Conservation (phyloP, 176 grass and related monocot species). For the Dendrocalamus sinicus region DNA sequence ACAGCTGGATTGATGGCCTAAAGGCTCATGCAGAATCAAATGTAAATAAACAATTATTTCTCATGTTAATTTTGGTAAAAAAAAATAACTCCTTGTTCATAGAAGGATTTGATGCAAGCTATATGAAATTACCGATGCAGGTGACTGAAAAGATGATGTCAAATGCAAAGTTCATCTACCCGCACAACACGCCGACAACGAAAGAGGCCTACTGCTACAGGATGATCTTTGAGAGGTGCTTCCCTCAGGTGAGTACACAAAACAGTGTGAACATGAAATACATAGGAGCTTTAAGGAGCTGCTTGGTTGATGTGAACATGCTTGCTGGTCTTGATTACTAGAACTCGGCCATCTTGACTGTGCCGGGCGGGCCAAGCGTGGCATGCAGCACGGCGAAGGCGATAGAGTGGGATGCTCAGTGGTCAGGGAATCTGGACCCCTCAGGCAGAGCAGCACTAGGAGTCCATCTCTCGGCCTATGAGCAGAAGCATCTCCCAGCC, state of each 20-base stretch:
- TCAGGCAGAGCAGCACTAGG: conserved; percentile 62
- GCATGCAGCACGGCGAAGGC: conserved; percentile 55
- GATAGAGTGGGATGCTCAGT: conserved; percentile 46
- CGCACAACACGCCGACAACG: conserved; percentile 64
- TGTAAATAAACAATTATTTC: conserved; percentile 32
- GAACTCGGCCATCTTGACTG: not conserved
- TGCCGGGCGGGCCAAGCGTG: not conserved
- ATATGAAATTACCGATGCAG: conserved; percentile 42
- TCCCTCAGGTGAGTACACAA: not conserved
- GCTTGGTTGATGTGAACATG: not conserved
- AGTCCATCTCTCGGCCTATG: conserved; percentile 53
- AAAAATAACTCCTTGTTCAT: not conserved
- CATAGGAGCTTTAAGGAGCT: not conserved
- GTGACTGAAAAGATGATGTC: conserved; percentile 70
- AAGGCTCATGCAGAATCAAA: conserved; percentile 66
- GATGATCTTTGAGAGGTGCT: not conserved
- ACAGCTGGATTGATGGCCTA: conserved; percentile 87
- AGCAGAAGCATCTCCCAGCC: conserved; percentile 22
- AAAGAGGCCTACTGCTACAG: conserved; percentile 84
- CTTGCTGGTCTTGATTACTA: not conserved
- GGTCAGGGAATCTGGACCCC: no score
- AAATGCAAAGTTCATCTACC: conserved; percentile 65
- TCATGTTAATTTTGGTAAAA: conserved; percentile 2
- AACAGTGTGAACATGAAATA: not conserved
- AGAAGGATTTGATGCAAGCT: not conserved